Percentiles rank a stretch among this genome's conserved stretches.
Evolutionary conservation across 306 rosid species (phyloP).

Genomic region (Prunus persica): Prunus_persica_NCBIv2 NC_034009.1:10641001-10641500

Average conservation of each 20-base stretch:
- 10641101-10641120: slow-evolving; percentile 68
- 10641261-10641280: slow-evolving; percentile 38
- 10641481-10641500: slow-evolving; percentile 59
- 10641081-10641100: slow-evolving; percentile 81
- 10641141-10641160: slow-evolving; percentile 68
- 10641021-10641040: slow-evolving; percentile 4
- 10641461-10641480: slow-evolving; percentile 62
- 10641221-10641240: slow-evolving; percentile 49
- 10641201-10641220: slow-evolving; percentile 76
- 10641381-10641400: slow-evolving; percentile 93
- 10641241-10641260: slow-evolving; percentile 35
- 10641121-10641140: slow-evolving; percentile 80
- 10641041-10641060: slow-evolving; percentile 13
- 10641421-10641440: slow-evolving; percentile 72
- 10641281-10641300: slow-evolving; percentile 57
- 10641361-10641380: slow-evolving; percentile 94
- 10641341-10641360: slow-evolving; percentile 73
- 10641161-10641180: slow-evolving; percentile 93
- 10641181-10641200: slow-evolving; percentile 85
- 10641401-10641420: slow-evolving; percentile 76
- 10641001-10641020: not conserved
- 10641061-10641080: slow-evolving; percentile 57
- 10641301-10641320: slow-evolving; percentile 91
- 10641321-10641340: slow-evolving; percentile 88
- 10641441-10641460: slow-evolving; percentile 68